Conservation (phyloP, 1,284 basidiomycete species). For the Phellinidium pouzarii region DNA sequence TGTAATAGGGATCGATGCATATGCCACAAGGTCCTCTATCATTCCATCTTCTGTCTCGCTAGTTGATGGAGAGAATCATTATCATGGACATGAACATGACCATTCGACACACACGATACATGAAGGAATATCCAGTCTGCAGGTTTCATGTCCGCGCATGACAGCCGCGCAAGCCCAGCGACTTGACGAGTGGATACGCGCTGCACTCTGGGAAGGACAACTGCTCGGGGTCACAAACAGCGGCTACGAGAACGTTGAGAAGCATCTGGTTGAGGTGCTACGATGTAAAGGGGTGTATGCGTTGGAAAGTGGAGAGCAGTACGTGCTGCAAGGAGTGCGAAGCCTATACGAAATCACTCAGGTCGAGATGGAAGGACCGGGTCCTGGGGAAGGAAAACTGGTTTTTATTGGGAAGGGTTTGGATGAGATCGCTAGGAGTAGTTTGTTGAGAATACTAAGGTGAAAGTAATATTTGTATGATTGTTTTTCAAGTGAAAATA, state of each 20-base stretch:
- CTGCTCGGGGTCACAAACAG: constrained; percentile 27
- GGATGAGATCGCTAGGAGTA: constrained; percentile 42
- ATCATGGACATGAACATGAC: constrained; percentile 25
- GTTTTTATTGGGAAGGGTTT: constrained; percentile 85
- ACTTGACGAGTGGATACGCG: constrained; percentile 75
- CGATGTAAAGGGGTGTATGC: constrained; percentile 79
- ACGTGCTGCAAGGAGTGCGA: constrained; percentile 81
- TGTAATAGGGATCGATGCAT: constrained; percentile 79
- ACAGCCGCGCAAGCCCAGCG: constrained; percentile 35
- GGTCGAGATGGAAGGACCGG: constrained; percentile 31
- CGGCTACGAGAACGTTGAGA: constrained; percentile 10
- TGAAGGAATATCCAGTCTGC: constrained; percentile 66
- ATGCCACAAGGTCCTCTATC: constrained; percentile 33
- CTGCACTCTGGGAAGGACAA: constrained; percentile 67
- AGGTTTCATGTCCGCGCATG: constrained; percentile 58
- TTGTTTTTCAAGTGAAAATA: neutral
- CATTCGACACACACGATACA: constrained; percentile 43
- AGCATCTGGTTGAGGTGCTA: constrained; percentile 49
- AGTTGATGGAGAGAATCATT: constrained; percentile 19
- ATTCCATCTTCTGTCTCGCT: neutral
- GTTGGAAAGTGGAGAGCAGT: constrained; percentile 45
- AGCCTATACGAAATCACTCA: constrained; percentile 75
- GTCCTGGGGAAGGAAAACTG: constrained; percentile 61
- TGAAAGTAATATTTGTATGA: neutral
- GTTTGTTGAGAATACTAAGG: constrained; percentile 34